phyloP scores from a whole-genome alignment of 805 yeast species.

The Ogataea corticis region DNA sequence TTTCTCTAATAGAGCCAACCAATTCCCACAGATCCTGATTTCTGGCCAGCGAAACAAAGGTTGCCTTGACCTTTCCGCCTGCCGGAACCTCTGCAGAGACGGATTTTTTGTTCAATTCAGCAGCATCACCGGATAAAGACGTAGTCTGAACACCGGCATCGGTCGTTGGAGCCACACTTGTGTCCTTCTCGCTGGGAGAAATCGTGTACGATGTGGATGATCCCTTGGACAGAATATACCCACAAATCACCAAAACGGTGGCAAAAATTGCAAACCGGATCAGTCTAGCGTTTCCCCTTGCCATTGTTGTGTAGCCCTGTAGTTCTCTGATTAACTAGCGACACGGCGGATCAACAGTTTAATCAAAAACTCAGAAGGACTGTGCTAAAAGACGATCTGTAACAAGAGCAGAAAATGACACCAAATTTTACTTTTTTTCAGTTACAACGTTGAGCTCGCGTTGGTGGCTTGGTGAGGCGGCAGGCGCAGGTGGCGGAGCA shows the following conservation, averaged over 20 bases:
- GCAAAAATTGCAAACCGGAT: conserved; percentile 51
- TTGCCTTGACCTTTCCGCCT: conserved; percentile 58
- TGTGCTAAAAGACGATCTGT: too few species aligned
- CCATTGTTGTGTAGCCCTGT: conserved; percentile 29
- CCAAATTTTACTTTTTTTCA: conserved; percentile 2
- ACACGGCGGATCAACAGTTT: conserved; percentile 1
- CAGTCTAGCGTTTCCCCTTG: conserved; percentile 49
- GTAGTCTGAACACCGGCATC: conserved; percentile 12
- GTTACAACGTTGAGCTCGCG: neutral
- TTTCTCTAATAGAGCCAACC: conserved; percentile 64
- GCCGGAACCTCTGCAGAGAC: conserved; percentile 12
- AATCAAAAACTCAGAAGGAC: neutral
- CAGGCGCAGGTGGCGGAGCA: neutral
- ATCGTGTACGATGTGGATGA: conserved; percentile 35
- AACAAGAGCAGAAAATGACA: conserved; percentile 4
- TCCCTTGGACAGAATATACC: conserved; percentile 50
- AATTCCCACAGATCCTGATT: conserved; percentile 67
- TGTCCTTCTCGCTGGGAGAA: neutral
- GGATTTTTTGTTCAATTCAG: too few species aligned
- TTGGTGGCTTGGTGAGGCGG: neutral
- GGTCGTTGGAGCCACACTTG: conserved; percentile 1
- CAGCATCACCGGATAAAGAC: too few species aligned
- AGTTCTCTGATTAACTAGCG: neutral
- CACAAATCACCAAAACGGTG: conserved; percentile 45
- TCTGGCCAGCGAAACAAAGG: conserved; percentile 80